These are phyloP conservation scores for Chlamydomonas sp. DNA, from an alignment of 139 green algal genomes.

Conservation along the genomic window DNA sequence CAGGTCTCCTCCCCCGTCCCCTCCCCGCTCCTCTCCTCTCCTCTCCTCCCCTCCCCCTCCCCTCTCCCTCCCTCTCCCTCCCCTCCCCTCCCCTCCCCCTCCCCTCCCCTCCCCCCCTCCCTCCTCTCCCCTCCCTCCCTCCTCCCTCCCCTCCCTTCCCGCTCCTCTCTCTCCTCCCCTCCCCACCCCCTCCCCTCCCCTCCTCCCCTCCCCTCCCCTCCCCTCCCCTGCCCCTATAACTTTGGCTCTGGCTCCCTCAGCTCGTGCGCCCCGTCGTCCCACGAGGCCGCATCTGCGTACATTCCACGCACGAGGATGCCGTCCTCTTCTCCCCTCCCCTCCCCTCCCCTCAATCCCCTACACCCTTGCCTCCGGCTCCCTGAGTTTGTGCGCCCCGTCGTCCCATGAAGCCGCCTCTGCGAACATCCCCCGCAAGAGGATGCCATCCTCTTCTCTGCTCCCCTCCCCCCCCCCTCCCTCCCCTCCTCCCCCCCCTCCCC, in stretches of 20 bases:
- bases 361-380: conserved; percentile 49
- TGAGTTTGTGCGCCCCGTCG: conserved; percentile 28
- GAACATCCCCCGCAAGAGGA: conserved; percentile 57
- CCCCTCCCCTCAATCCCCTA: neutral
- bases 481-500: no score
- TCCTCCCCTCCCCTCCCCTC: no score
- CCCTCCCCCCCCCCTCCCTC: neutral
- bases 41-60: neutral
- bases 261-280: conserved; percentile 39
- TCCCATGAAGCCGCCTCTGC: conserved; percentile 65
- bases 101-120: neutral
- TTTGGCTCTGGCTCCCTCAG: conserved; percentile 52
- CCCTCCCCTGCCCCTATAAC: conserved; percentile 18
- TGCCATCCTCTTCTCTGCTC: conserved; percentile 40
- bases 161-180: neutral
- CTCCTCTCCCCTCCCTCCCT: neutral
- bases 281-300: conserved; percentile 58
- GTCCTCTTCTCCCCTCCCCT: neutral
- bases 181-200: neutral
- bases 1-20: neutral
- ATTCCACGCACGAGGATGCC: conserved; percentile 43
- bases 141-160: neutral
- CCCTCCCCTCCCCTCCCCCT: neutral
- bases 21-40: neutral
- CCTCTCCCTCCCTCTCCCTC: neutral